These are phyloP conservation scores for Malus orientalis DNA, from an alignment of 306 rosid species.

Conservation along the genomic window DNA sequence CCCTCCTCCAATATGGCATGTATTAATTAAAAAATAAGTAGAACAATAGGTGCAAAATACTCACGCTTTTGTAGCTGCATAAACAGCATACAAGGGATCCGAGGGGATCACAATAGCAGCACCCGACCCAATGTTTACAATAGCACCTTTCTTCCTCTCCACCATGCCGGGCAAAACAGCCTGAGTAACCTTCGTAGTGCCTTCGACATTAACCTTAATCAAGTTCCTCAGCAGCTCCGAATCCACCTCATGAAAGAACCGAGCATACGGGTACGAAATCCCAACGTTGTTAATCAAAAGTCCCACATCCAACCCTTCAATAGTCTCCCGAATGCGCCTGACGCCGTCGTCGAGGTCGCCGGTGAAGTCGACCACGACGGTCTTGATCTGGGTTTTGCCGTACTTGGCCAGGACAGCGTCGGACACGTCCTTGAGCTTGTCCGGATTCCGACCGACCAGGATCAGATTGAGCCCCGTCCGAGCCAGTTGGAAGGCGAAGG, in stretches of 20 bases:
- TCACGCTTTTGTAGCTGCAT: constrained; percentile 96
- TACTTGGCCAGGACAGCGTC: constrained; percentile 46
- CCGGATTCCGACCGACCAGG: constrained; percentile 77
- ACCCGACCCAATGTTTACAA: constrained; percentile 92
- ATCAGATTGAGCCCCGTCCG: constrained; percentile 61
- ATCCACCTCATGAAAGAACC: constrained; percentile 84
- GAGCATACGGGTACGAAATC: constrained; percentile 81
- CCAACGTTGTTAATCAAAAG: constrained; percentile 81
- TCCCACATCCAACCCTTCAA: constrained; percentile 81
- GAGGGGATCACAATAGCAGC: constrained; percentile 88
- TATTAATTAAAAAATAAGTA: not conserved
- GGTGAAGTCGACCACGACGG: constrained; percentile 68
- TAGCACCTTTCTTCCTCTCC: constrained; percentile 80
- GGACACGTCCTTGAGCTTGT: constrained; percentile 68
- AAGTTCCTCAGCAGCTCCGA: constrained; percentile 60
- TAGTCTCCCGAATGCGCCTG: constrained; percentile 34
- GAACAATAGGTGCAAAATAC: not conserved
- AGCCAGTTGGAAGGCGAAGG: constrained; percentile 67
- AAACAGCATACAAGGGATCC: constrained; percentile 91
- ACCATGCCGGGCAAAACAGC: constrained; percentile 82
- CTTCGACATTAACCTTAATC: constrained; percentile 77
- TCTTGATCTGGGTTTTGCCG: constrained; percentile 44
- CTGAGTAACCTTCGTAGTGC: constrained; percentile 84
- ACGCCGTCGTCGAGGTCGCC: constrained; percentile 74
- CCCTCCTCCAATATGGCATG: not conserved